Conservation (phyloP, 768 basidiomycete genomes). For the Termitomyces sp. region DNA sequence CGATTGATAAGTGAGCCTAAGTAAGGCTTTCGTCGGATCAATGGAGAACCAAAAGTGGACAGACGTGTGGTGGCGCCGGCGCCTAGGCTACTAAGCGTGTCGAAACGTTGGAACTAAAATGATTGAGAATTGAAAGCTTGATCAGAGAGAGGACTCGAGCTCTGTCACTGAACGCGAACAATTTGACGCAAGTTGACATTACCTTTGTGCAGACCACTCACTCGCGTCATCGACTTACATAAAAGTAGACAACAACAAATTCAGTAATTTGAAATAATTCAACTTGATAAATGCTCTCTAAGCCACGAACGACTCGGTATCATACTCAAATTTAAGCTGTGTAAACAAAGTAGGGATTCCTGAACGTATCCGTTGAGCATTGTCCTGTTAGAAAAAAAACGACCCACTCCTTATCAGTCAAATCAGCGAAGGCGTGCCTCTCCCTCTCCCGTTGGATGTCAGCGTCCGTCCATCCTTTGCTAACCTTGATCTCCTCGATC, state of each 20-base stretch:
- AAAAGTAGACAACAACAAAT: too few relatives aligned
- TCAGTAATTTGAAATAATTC: too few relatives aligned
- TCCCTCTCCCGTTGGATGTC: conserved; percentile 58
- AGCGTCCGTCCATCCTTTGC: conserved; percentile 52
- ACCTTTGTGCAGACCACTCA: too few relatives aligned
- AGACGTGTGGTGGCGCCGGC: neutral
- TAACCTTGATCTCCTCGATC: conserved; percentile 40
- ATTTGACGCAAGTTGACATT: too few relatives aligned
- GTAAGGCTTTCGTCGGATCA: neutral
- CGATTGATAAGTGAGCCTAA: neutral
- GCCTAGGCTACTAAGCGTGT: neutral
- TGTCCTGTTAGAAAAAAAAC: neutral
- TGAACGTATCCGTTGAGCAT: conserved; percentile 16
- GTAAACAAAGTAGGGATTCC: conserved; percentile 59
- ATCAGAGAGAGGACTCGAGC: neutral
- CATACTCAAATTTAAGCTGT: conserved; percentile 32
- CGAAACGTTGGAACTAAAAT: too few relatives aligned
- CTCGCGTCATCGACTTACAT: neutral
- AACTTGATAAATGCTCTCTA: too few relatives aligned
- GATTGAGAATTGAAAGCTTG: neutral
- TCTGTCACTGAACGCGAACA: too few relatives aligned
- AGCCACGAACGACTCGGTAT: neutral
- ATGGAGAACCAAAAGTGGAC: neutral
- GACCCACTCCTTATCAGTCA: conserved; percentile 61
- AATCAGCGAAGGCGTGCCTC: conserved; percentile 56